These are phyloP conservation scores for Centaurea solstitialis DNA, from an alignment of 129 eudicot genomes.

Conservation along the genomic window DNA sequence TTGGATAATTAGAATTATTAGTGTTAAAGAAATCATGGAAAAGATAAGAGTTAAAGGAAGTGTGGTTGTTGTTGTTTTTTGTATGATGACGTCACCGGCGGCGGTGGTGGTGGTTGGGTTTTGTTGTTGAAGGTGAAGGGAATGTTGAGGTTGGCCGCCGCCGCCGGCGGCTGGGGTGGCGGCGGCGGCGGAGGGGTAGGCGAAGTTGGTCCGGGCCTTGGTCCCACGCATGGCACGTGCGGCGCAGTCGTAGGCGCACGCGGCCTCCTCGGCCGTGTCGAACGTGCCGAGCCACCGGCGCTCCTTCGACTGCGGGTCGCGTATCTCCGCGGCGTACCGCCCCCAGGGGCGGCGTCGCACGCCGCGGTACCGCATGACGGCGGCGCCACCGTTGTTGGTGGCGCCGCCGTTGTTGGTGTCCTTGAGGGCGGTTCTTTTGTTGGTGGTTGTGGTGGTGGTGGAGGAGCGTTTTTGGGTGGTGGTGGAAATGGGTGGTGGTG, in stretches of 20 bases:
- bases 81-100: too few species aligned
- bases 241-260: constrained; percentile 91
- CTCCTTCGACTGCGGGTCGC: constrained; percentile 91
- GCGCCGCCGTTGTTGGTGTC: constrained; percentile 29
- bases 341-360: constrained; percentile 99
- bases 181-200: constrained; percentile 47
- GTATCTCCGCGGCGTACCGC: constrained; percentile 91
- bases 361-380: constrained; percentile 72
- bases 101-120: constrained; percentile 7
- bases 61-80: too few species aligned
- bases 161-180: constrained; percentile 16
- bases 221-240: constrained; percentile 92
- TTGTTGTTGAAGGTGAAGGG: constrained; percentile 12
- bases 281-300: constrained; percentile 96
- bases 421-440: constrained; percentile 46
- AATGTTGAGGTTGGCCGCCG: too few species aligned
- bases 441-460: constrained; percentile 30
- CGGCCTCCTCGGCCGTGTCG: constrained; percentile 99
- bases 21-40: constrained; percentile 43
- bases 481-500: constrained; percentile 14
- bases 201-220: constrained; percentile 85
- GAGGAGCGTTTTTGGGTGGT: constrained; percentile 16
- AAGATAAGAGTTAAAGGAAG: constrained; percentile 23
- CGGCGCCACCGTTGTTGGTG: constrained; percentile 3
- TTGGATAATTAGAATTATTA: not conserved